Evolutionary conservation across 768 basidiomycete species (phyloP).

Genomic region (Mrakia blollopis): DNA sequence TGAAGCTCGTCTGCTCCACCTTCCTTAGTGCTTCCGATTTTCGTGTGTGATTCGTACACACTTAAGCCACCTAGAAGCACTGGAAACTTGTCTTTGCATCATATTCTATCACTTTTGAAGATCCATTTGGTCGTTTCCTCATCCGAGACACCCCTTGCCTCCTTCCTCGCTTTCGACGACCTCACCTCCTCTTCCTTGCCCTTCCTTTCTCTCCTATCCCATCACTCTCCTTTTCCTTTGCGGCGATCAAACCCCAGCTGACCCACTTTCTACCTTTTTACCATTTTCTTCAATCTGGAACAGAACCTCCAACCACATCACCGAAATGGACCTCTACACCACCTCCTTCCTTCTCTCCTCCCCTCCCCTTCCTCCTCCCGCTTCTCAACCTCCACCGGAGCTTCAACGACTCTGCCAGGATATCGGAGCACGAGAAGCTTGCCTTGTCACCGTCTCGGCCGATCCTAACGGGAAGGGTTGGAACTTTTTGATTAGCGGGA

Average conservation of each 20-base stretch:
- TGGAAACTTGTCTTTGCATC: no score
- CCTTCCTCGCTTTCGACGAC: no score
- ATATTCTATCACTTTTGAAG: no score
- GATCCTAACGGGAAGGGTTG: constrained; percentile 43
- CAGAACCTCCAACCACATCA: not conserved
- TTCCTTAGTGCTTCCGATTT: no score
- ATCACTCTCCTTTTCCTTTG: no score
- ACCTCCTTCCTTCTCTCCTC: constrained; percentile 61
- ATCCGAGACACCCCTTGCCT: no score
- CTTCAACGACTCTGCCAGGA: constrained; percentile 69
- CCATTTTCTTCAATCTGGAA: not conserved
- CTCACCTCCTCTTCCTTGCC: no score
- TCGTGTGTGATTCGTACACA: not conserved
- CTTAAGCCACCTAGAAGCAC: not conserved
- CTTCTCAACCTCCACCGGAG: constrained; percentile 37
- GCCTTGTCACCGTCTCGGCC: constrained; percentile 74
- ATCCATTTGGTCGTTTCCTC: no score
- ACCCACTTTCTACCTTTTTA: not conserved
- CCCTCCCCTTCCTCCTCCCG: constrained; percentile 33
- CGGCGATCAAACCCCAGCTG: not conserved
- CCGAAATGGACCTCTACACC: constrained; percentile 83
- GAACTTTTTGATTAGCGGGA: constrained; percentile 87
- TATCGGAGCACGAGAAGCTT: constrained; percentile 73
- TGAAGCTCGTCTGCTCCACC: not conserved
- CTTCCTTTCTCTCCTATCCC: no score